Percentiles rank a stretch among this genome's conserved stretches.
phyloP scores from a whole-genome alignment of 192 early-diverging fungal genomes.

The Gryganskiella cystojenkinii region DNA sequence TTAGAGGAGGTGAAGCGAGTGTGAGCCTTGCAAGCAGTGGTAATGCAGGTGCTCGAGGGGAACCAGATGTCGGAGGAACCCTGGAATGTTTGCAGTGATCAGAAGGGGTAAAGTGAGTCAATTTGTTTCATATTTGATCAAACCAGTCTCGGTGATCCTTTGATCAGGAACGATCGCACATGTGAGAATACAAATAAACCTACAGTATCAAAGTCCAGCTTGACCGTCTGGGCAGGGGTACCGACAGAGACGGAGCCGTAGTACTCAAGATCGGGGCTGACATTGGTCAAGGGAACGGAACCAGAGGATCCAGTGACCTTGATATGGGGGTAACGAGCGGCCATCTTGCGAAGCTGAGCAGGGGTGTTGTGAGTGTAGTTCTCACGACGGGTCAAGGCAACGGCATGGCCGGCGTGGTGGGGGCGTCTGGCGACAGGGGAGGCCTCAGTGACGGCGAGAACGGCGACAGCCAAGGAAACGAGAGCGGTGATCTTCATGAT shows the following conservation, averaged over 20 bases:
- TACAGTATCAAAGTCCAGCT: constrained; percentile 63
- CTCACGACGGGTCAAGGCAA: background rate
- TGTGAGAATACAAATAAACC: background rate
- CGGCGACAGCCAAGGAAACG: constrained; percentile 5
- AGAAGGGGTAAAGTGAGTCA: too few species aligned
- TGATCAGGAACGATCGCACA: too few species aligned
- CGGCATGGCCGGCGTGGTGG: background rate
- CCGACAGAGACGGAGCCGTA: constrained; percentile 67
- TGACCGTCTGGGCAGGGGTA: constrained; percentile 69
- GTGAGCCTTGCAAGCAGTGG: too few species aligned
- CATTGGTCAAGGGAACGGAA: constrained; percentile 30
- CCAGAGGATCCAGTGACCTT: background rate
- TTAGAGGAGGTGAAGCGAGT: constrained; percentile 55
- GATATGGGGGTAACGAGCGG: background rate
- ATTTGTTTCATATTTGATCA: too few species aligned
- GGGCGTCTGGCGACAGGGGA: background rate
- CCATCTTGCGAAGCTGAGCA: constrained; percentile 7
- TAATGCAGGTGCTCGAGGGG: too few species aligned
- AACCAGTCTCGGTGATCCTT: too few species aligned
- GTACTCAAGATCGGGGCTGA: constrained; percentile 60
- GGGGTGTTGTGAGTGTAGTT: constrained; percentile 2
- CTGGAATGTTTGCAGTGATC: too few species aligned
- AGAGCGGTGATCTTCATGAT: constrained; percentile 3
- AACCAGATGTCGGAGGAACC: constrained; percentile 69
- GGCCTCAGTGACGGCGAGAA: background rate